phyloP scores from a whole-genome alignment of 2,329 filamentous ascomycete species.

The Gnomoniopsis smithogilvyi region DNA sequence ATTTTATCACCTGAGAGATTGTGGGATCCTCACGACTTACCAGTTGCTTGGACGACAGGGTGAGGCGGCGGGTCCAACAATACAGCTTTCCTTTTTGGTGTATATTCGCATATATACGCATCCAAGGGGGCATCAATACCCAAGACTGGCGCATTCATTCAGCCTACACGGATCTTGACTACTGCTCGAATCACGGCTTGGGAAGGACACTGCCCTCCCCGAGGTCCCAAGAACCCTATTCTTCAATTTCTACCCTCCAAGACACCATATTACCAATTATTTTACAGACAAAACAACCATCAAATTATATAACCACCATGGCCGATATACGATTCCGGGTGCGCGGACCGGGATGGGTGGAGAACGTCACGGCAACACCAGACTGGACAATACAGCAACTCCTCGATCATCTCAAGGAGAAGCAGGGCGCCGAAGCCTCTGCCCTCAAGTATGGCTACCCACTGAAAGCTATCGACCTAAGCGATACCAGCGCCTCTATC shows the following conservation, averaged over 20 bases:
- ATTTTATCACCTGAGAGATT: not conserved
- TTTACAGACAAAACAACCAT: not conserved
- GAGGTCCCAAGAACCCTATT: not conserved
- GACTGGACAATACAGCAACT: slow-evolving; percentile 63
- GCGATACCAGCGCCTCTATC: slow-evolving; percentile 46
- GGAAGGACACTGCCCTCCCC: not conserved
- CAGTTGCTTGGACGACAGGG: no score
- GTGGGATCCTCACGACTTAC: not conserved
- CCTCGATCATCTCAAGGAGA: slow-evolving; percentile 55
- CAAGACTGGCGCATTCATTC: not conserved
- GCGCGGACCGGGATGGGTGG: slow-evolving; percentile 69
- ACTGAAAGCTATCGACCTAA: slow-evolving; percentile 64
- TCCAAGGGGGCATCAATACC: not conserved
- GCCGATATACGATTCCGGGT: slow-evolving; percentile 68
- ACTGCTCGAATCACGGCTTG: not conserved
- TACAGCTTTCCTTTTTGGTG: not conserved
- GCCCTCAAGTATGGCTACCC: slow-evolving; percentile 85
- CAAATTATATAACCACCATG: slow-evolving; percentile 6
- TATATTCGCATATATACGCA: slow-evolving; percentile 4
- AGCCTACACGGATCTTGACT: not conserved
- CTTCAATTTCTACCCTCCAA: not conserved
- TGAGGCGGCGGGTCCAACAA: not conserved
- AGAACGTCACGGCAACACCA: slow-evolving; percentile 66
- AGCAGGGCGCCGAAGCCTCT: slow-evolving; percentile 64
- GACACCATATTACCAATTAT: not conserved